These are phyloP conservation scores for Candida qinlingensis DNA, from an alignment of 805 yeast genomes.

Conservation along the genomic window DNA sequence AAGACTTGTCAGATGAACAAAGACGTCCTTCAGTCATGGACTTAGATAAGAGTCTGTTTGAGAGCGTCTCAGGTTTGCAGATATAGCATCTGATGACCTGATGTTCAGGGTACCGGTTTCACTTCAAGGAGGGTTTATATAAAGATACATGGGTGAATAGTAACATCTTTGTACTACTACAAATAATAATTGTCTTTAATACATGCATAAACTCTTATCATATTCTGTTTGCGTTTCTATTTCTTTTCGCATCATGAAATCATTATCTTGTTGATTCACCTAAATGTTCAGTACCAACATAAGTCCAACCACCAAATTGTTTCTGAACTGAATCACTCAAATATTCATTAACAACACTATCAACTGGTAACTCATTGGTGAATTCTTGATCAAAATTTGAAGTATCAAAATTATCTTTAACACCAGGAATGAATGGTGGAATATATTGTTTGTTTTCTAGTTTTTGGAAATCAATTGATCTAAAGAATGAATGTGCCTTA, in stretches of 20 bases:
- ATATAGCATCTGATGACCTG: not conserved
- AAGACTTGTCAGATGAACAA: slow-evolving; percentile 4
- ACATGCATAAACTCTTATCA: not conserved
- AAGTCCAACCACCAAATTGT: slow-evolving; percentile 99
- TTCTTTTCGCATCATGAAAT: not conserved
- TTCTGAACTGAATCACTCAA: slow-evolving; percentile 93
- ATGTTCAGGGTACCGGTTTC: no score
- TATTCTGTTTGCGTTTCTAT: not conserved
- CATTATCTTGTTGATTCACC: slow-evolving; percentile 23
- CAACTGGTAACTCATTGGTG: slow-evolving; percentile 89
- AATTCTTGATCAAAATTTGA: slow-evolving; percentile 91
- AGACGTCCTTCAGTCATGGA: slow-evolving; percentile 5
- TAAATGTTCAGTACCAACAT: slow-evolving; percentile 60
- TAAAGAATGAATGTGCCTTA: slow-evolving; percentile 78
- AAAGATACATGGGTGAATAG: not conserved
- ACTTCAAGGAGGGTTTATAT: not conserved
- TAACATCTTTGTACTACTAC: not conserved
- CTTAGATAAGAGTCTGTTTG: slow-evolving; percentile 7
- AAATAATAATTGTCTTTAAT: no score
- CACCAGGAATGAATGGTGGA: slow-evolving; percentile 94
- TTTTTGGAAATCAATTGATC: slow-evolving; percentile 85
- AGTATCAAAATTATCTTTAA: slow-evolving; percentile 79
- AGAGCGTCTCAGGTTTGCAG: slow-evolving; percentile 4
- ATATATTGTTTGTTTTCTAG: slow-evolving; percentile 80
- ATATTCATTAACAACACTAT: slow-evolving; percentile 89